phyloP scores from a whole-genome alignment of 2,329 filamentous ascomycete species.

The Alternaria sp. region DNA sequence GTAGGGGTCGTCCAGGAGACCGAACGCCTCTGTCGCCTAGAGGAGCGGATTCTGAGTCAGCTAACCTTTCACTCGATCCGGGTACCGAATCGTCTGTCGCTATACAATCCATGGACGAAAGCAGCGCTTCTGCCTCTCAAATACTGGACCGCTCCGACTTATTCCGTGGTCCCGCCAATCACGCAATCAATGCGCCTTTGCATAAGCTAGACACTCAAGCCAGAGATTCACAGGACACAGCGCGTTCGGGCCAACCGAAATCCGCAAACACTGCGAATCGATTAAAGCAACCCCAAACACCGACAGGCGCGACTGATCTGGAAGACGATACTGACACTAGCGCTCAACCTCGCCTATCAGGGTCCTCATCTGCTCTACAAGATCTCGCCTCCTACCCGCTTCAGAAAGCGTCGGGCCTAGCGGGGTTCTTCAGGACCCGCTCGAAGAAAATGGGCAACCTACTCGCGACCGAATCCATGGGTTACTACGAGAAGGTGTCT shows the following conservation, averaged over 20 bases:
- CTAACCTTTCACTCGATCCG: constrained; percentile 74
- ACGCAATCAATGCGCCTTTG: constrained; percentile 24
- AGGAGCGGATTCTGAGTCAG: constrained; percentile 73
- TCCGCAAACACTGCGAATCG: constrained; percentile 19
- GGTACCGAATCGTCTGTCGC: constrained; percentile 75
- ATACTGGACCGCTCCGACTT: constrained; percentile 87
- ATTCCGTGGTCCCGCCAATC: constrained; percentile 78
- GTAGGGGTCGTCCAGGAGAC: constrained; percentile 57
- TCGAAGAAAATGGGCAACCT: constrained; percentile 82
- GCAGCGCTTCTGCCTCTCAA: constrained; percentile 83
- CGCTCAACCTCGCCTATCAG: constrained; percentile 41
- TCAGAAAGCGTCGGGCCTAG: constrained; percentile 81
- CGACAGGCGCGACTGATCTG: constrained; percentile 22
- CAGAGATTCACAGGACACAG: constrained; percentile 48
- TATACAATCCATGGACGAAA: constrained; percentile 68
- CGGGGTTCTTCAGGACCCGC: constrained; percentile 79
- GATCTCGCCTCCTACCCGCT: constrained; percentile 76
- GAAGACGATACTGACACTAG: constrained; percentile 39
- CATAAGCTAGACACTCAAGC: constrained; percentile 30
- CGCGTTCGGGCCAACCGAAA: constrained; percentile 34
- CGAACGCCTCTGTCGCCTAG: constrained; percentile 58
- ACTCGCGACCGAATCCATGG: constrained; percentile 89
- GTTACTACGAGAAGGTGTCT: constrained; percentile 94
- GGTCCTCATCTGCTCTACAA: constrained; percentile 61
- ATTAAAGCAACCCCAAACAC: constrained; percentile 13